These are phyloP conservation scores for Jamesozyma lodderae DNA, from an alignment of 805 yeast species.

Conservation along the genomic window DNA sequence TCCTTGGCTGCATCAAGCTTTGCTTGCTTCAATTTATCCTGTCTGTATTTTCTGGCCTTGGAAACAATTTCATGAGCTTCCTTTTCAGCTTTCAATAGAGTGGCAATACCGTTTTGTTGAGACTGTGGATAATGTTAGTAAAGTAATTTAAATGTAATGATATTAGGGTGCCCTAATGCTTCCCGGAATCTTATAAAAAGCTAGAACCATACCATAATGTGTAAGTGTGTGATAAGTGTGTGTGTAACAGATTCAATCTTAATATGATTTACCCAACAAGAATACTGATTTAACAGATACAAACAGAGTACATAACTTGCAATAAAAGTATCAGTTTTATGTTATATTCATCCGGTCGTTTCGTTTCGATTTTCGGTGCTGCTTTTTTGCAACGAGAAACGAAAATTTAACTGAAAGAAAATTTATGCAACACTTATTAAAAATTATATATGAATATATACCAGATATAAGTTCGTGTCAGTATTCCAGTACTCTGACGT, in stretches of 20 bases:
- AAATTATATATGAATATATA: too few species aligned
- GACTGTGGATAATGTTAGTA: constrained; percentile 9
- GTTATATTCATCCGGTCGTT: too few species aligned
- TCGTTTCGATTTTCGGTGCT: too few species aligned
- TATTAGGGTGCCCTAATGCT: neutral
- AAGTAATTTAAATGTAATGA: neutral
- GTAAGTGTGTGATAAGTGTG: neutral
- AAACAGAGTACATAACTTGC: too few species aligned
- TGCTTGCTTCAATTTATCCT: constrained; percentile 80
- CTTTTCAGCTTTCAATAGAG: constrained; percentile 66
- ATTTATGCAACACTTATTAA: too few species aligned
- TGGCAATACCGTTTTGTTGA: constrained; percentile 31
- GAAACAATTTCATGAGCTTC: constrained; percentile 95
- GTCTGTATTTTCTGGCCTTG: constrained; percentile 79
- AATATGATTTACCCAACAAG: too few species aligned
- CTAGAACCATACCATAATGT: neutral
- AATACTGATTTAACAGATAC: too few species aligned
- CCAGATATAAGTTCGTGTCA: too few species aligned
- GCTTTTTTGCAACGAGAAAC: too few species aligned
- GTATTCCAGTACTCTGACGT: constrained; percentile 23
- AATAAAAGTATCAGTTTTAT: too few species aligned
- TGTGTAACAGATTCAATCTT: too few species aligned
- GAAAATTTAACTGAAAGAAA: too few species aligned
- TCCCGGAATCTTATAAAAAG: neutral
- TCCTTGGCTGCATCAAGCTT: constrained; percentile 87